Conservation (phyloP, 2,329 filamentous ascomycete species). For the Trichoderma sp. region DNA sequence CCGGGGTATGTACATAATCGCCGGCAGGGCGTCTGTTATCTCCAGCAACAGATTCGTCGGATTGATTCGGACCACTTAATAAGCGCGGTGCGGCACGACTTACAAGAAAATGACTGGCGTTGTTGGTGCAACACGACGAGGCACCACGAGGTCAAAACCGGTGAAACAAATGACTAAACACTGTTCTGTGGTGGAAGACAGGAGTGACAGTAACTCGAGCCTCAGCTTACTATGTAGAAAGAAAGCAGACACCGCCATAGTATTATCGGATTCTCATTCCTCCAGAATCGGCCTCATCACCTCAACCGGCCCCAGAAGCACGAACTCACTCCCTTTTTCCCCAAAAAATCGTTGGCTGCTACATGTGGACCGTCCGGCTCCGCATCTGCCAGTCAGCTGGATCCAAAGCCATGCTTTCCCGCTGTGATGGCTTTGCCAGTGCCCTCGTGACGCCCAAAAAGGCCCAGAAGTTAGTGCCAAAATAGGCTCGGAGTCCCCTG, state of each 20-base stretch:
- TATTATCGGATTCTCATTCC: background rate
- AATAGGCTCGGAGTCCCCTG: background rate
- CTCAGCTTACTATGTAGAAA: background rate
- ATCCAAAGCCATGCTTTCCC: background rate
- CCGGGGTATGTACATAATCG: background rate
- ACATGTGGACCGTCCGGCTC: constrained; percentile 1
- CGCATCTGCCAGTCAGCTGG: constrained; percentile 7
- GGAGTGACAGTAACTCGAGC: background rate
- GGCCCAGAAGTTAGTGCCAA: background rate
- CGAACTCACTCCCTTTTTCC: background rate
- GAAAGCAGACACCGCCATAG: background rate
- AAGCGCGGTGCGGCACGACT: background rate
- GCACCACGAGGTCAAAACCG: background rate
- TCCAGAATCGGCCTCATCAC: background rate
- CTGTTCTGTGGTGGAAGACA: background rate
- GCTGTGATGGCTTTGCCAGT: background rate
- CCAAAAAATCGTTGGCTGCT: background rate
- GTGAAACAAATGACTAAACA: background rate
- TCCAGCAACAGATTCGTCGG: background rate
- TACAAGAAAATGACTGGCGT: background rate
- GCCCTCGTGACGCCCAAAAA: background rate
- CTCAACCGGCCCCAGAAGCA: constrained; percentile 5
- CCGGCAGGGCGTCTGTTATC: background rate
- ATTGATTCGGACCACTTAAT: background rate
- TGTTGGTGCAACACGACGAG: background rate